Evolutionary conservation across 108 stramenopile genomes (phyloP), one percentile per base, ranked within the genome.

Genomic region (Pseudonitzschia pungens): DNA sequence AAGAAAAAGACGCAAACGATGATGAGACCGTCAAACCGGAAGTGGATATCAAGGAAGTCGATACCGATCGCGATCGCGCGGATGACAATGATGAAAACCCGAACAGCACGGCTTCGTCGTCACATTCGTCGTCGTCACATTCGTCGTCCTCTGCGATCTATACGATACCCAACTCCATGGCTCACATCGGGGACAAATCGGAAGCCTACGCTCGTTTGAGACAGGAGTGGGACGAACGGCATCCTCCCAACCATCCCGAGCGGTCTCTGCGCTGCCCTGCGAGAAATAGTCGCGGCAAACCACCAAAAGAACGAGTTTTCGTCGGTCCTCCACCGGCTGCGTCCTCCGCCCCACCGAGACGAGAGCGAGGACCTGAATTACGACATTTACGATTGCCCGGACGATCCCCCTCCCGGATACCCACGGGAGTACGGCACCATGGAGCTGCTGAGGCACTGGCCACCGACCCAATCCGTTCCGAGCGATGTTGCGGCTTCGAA

Each of bases 301-400:
- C 45, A 48, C 45, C 16, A 48, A 44, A 36, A 36, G 18, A 22
- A 43, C 42, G 36, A n/a, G n/a, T 33, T 40, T 36, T 16, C 27
- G 6, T 36, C 65, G 21, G 22, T 36, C 5, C 73, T 65, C 26
- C 42, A 48, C 31, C 28, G 18, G 4, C 26, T 66, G 50, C 22
- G 36, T 12, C 31, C 68, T 51, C 32, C 48, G 12, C 58, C 58
- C 32, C 1, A 20, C 58, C 4, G 21, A 5, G 29, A 33, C 15
- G 3, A 4, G 14, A 22, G 42, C 0, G 31, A n/a, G 3, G 58
- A 70, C 28, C 1, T 54, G 50, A 22, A 66, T n/a, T 93, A 93
- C 66, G 90, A 93, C 74, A 84, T 94, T 8, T 59, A 87, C 76
- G 81, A 95, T 66, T 95, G 94, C 71, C 94, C 94, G 15, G 80